phyloP scores from a whole-genome alignment of 192 early-diverging fungal genomes.

The Backusella parvicylindrica region DNA sequence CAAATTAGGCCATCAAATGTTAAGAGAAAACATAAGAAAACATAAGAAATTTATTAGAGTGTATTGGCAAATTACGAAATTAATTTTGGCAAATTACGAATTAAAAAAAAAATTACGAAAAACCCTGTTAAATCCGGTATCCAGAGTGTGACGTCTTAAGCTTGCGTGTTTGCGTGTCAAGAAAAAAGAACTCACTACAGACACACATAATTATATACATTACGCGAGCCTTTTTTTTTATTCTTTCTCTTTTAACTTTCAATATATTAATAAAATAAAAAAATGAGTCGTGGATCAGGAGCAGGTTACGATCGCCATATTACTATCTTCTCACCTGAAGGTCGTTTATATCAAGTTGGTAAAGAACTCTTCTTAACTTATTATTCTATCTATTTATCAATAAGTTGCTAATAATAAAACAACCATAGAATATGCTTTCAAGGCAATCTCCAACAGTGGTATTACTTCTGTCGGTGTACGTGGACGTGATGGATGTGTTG shows the following conservation, averaged over 20 bases:
- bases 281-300: slow-evolving; percentile 39
- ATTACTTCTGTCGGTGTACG: slow-evolving; percentile 94
- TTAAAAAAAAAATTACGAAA: no score
- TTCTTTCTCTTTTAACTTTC: neutral
- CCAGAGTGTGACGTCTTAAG: neutral
- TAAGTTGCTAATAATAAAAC: neutral
- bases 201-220: neutral
- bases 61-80: no score
- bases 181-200: neutral
- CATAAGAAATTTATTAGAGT: no score
- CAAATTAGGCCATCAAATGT: no score
- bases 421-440: slow-evolving; percentile 95
- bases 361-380: slow-evolving; percentile 24
- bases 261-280: neutral
- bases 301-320: slow-evolving; percentile 98
- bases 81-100: no score
- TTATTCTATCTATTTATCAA: no score
- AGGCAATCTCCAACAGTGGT: slow-evolving; percentile 96
- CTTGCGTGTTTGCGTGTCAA: neutral
- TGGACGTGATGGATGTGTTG: slow-evolving; percentile 92
- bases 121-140: no score
- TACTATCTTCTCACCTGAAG: slow-evolving; percentile 99
- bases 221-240: neutral
- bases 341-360: slow-evolving; percentile 99
- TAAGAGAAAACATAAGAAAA: no score